These are phyloP conservation scores for Ceratobasidium sp. DNA, from an alignment of 1,284 basidiomycete species.

Conservation along the genomic window DNA sequence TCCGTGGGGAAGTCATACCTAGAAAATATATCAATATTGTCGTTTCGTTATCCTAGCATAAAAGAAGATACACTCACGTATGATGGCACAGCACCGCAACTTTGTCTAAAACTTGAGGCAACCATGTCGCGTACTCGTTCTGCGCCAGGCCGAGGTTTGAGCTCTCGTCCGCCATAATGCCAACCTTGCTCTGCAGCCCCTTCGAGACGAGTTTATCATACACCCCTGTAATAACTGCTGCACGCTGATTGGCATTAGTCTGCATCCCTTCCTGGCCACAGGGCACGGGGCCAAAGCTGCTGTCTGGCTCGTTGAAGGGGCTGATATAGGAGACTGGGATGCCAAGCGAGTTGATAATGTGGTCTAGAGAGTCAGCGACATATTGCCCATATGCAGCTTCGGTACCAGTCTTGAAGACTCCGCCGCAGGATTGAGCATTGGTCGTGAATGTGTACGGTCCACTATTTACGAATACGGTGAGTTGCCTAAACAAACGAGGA, in stretches of 20 bases:
- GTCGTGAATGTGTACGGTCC: constrained; percentile 54
- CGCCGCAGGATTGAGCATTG: constrained; percentile 53
- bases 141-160: constrained; percentile 51
- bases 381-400: constrained; percentile 54
- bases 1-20: constrained; percentile 48
- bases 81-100: constrained; percentile 53
- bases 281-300: constrained; percentile 46
- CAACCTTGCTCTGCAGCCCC: constrained; percentile 49
- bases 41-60: constrained; percentile 1
- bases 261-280: constrained; percentile 57
- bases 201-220: constrained; percentile 51
- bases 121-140: constrained; percentile 53
- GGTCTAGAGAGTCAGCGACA: constrained; percentile 53
- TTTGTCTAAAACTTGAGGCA: constrained; percentile 50
- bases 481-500: constrained; percentile 14
- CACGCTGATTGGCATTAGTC: constrained; percentile 54
- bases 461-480: constrained; percentile 55
- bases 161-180: constrained; percentile 54
- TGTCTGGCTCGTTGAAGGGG: constrained; percentile 54
- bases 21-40: constrained; percentile 40
- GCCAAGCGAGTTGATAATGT: constrained; percentile 52
- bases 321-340: constrained; percentile 54
- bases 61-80: constrained; percentile 51
- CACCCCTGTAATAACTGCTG: constrained; percentile 52
- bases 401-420: constrained; percentile 51